Evolutionary conservation across 2,329 filamentous ascomycete genomes (phyloP).

Genomic region (Ophiostoma angusticollis): DNA sequence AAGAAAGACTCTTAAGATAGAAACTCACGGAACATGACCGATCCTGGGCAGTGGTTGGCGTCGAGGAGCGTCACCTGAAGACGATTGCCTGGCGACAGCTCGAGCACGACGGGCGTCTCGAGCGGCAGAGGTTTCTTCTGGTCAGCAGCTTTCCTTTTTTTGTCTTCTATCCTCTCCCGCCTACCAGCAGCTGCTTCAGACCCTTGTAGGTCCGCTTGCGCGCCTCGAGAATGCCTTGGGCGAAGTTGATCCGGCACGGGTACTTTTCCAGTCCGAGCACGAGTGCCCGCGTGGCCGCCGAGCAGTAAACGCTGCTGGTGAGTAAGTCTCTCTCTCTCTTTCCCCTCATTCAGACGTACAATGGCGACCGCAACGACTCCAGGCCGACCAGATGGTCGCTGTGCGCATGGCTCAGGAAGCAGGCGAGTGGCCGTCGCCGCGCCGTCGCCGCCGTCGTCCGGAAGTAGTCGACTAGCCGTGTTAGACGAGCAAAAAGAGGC

Average conservation of each 20-base stretch:
- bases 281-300: constrained; percentile 67
- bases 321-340: not conserved
- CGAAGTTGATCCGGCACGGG: constrained; percentile 69
- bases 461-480: constrained; percentile 65
- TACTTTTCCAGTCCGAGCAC: constrained; percentile 69
- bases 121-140: constrained; percentile 63
- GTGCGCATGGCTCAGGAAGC: constrained; percentile 86
- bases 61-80: constrained; percentile 77
- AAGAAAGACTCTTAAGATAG: not conserved
- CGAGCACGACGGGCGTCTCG: constrained; percentile 64
- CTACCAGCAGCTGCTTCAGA: constrained; percentile 49
- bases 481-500: not conserved
- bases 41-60: constrained; percentile 82
- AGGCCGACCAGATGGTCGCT: constrained; percentile 79
- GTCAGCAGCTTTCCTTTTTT: constrained; percentile 47
- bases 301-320: constrained; percentile 61
- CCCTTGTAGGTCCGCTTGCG: constrained; percentile 65
- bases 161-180: constrained; percentile 14
- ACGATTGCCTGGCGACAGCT: constrained; percentile 53
- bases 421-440: constrained; percentile 55
- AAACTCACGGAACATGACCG: constrained; percentile 68
- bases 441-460: constrained; percentile 34
- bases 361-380: constrained; percentile 62
- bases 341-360: too few species aligned
- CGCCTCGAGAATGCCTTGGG: constrained; percentile 62